These are phyloP conservation scores for Geotrichum histeridarum DNA, from an alignment of 1,139 yeast species.

Conservation along the genomic window DNA sequence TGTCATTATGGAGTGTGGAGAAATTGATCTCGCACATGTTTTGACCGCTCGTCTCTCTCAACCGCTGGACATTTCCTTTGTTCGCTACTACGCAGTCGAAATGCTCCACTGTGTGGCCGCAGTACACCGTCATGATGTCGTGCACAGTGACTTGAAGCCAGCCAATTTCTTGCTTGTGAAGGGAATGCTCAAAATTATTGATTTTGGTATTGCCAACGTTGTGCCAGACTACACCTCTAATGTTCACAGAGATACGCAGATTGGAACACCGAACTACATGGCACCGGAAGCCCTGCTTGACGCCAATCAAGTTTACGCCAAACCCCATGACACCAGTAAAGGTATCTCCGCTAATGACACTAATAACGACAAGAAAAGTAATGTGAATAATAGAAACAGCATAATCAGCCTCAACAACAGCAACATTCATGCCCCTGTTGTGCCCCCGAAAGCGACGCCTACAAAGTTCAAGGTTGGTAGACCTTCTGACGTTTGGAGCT, in stretches of 20 bases:
- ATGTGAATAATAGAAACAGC: slow-evolving; percentile 16
- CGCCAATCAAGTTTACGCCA: slow-evolving; percentile 39
- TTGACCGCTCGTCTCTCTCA: slow-evolving; percentile 50
- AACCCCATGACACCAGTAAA: slow-evolving; percentile 25
- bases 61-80: slow-evolving; percentile 69
- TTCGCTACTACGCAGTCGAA: slow-evolving; percentile 75
- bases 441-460: slow-evolving; percentile 27
- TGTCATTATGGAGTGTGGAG: slow-evolving; percentile 94
- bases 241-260: slow-evolving; percentile 82
- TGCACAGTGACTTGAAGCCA: slow-evolving; percentile 92
- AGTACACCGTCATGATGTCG: slow-evolving; percentile 83
- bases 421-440: slow-evolving; percentile 15
- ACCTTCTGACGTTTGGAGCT: slow-evolving; percentile 97
- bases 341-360: not conserved
- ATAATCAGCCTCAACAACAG: slow-evolving; percentile 17
- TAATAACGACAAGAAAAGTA: slow-evolving; percentile 4
- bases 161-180: slow-evolving; percentile 87
- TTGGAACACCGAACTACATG: slow-evolving; percentile 97
- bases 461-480: slow-evolving; percentile 70
- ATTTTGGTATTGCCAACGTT: slow-evolving; percentile 93
- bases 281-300: slow-evolving; percentile 92
- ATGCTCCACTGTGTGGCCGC: slow-evolving; percentile 78
- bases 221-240: slow-evolving; percentile 91
- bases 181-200: slow-evolving; percentile 82
- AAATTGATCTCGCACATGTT: slow-evolving; percentile 81